Conservation (phyloP, 495 filamentous ascomycete genomes). For the Cryomyces antarcticus region DNA sequence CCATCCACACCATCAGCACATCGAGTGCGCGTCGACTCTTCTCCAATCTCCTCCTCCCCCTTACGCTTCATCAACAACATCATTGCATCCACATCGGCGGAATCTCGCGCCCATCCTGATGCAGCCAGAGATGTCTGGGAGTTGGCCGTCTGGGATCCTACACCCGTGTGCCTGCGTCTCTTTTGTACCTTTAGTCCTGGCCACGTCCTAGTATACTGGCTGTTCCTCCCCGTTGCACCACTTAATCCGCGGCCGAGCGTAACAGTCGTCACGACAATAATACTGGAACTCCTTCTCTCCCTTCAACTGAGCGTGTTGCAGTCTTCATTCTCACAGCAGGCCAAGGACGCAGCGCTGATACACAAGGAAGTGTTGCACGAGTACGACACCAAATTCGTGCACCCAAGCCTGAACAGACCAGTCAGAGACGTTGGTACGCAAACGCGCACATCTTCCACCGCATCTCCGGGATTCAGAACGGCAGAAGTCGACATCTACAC, state of each 20-base stretch:
- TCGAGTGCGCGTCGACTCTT: constrained; percentile 77
- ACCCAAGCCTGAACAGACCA: constrained; percentile 62
- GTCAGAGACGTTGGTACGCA: constrained; percentile 75
- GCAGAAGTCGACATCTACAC: constrained; percentile 47
- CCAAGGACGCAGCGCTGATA: constrained; percentile 64
- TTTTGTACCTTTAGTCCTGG: constrained; percentile 88
- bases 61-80: constrained; percentile 53
- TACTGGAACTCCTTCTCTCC: constrained; percentile 52
- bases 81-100: constrained; percentile 35
- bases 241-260: constrained; percentile 63
- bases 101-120: constrained; percentile 68
- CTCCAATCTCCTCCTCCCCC: constrained; percentile 58
- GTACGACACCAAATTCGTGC: constrained; percentile 89
- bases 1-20: constrained; percentile 73
- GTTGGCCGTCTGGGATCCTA: constrained; percentile 78
- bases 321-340: constrained; percentile 55
- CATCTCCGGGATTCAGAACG: constrained; percentile 10
- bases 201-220: constrained; percentile 71
- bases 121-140: constrained; percentile 85
- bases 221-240: constrained; percentile 59
- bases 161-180: constrained; percentile 58
- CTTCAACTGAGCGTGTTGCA: constrained; percentile 54
- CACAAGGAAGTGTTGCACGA: constrained; percentile 85
- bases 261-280: constrained; percentile 60
- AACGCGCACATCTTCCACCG: constrained; percentile 13